These are phyloP conservation scores for Ceratocystis huliohia DNA, from an alignment of 2,329 filamentous ascomycete genomes.

Conservation along the genomic window DNA sequence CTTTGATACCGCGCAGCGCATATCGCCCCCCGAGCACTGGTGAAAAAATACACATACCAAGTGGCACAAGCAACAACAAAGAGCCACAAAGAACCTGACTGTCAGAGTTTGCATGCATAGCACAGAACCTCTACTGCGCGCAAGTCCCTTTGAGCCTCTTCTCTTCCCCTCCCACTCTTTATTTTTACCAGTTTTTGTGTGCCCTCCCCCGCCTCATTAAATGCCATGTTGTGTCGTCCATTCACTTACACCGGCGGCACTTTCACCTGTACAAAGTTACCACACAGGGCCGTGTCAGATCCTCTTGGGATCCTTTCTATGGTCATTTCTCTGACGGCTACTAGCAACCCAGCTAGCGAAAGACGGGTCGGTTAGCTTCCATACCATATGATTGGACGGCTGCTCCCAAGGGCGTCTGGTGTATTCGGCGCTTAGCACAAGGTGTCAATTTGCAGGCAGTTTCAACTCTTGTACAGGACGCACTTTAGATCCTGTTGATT, in stretches of 20 bases:
- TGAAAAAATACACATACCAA: not conserved
- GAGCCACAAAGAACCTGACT: not conserved
- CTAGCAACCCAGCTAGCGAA: not conserved
- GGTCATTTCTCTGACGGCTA: not conserved
- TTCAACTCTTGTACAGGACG: not conserved
- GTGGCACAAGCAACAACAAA: not conserved
- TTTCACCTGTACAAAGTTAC: not conserved
- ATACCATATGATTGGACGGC: slow-evolving; percentile 7
- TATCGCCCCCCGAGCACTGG: not conserved
- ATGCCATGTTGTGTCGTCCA: not conserved
- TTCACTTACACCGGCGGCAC: slow-evolving; percentile 2
- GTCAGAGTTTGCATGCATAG: not conserved
- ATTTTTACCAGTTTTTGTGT: not conserved
- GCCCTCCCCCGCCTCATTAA: not conserved
- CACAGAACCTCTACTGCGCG: no score
- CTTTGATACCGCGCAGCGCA: no score
- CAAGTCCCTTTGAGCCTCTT: no score
- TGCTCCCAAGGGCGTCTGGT: not conserved
- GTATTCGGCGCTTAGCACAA: slow-evolving; percentile 7
- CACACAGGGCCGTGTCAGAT: not conserved
- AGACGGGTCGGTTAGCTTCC: not conserved
- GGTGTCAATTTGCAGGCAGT: not conserved
- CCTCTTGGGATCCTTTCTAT: not conserved
- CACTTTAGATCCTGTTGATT: no score
- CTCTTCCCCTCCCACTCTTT: not conserved